Percentiles rank a stretch among this genome's conserved stretches.
phyloP scores from a whole-genome alignment of 768 basidiomycete genomes.

The Candolleomyces aberdarensis region DNA sequence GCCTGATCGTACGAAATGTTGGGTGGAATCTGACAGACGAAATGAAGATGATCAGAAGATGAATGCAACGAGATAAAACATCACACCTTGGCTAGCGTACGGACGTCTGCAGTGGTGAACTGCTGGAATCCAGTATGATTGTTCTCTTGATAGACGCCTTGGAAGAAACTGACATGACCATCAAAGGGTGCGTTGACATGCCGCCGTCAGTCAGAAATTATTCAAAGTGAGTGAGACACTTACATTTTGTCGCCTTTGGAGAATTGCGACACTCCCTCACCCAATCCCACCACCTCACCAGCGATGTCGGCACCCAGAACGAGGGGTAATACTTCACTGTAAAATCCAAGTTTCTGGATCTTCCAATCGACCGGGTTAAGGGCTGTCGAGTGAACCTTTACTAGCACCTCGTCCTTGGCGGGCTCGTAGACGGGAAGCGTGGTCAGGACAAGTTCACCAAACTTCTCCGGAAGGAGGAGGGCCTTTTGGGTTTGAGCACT shows the following conservation, averaged over 20 bases:
- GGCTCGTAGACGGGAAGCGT: conserved; percentile 19
- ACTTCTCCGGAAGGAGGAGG: too few relatives aligned
- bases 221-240: conserved; percentile 10
- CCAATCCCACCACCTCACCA: conserved; percentile 49
- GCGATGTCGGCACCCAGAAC: conserved; percentile 49
- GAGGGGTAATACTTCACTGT: conserved; percentile 40
- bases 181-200: background rate
- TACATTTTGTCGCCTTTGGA: conserved; percentile 54
- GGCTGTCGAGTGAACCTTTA: conserved; percentile 36
- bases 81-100: conserved; percentile 36
- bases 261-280: conserved; percentile 49
- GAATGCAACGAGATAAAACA: too few relatives aligned
- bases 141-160: conserved; percentile 30
- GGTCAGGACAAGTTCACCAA: too few relatives aligned
- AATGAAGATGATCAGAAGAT: conserved; percentile 25
- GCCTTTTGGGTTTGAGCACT: too few relatives aligned
- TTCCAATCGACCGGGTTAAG: conserved; percentile 50
- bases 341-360: conserved; percentile 21
- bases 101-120: conserved; percentile 34
- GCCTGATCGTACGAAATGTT: conserved; percentile 38
- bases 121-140: conserved; percentile 39
- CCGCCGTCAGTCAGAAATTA: background rate
- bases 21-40: conserved; percentile 30
- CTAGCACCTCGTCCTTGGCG: conserved; percentile 36
- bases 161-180: conserved; percentile 26